Evolutionary conservation across 1,139 yeast genomes (phyloP), one percentile per base, ranked within the genome.

Genomic region (Suhomyces taliae): DNA sequence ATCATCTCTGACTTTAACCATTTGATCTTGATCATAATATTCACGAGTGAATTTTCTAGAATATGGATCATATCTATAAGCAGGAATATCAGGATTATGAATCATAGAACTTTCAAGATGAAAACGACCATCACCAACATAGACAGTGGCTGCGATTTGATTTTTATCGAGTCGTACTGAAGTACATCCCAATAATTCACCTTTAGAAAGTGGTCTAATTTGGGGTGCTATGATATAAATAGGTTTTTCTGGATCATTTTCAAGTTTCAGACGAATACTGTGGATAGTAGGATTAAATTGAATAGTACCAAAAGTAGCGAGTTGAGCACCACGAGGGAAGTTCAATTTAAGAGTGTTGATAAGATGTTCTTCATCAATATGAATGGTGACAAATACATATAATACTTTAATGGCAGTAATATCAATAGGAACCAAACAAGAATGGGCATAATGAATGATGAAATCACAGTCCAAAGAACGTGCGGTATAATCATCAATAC

Each of bases 101-200:
- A 93, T 93, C 99, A 93, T 91, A 7, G 97, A 90, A 46, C 95
- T 84, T 64, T 93, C 99, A 41, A 93, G 72, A 66, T 93, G 99
- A 69, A 93, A 93, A 47, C 99, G 72, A 9, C 99, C 99, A 65
- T 93, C 99, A 33, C 99, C 99, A 31, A 93, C 77, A 60, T 93
- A 93, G 4, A 93, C 78, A 83, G 91, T 89, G 0, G 93, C 96
- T 56, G 83, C 83, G 40, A 81, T 78, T 38, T 81, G 85, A 4
- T 74, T 72, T 34, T 76, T 73, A 53, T 84, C 83, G 37, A 93
- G 69, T 51, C 89, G 71, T 15, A 96, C 95, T 0, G 97, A 89
- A 0, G 99, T 93, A 64, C 99, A 93, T 0, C 99, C 99, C 27
- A 93, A 72, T 0, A 95, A 96, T 64, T 93, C 99, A 43, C 99